These are phyloP conservation scores for Talaromyces piceae DNA, from an alignment of 2,329 filamentous ascomycete species.

Conservation along the genomic window DNA sequence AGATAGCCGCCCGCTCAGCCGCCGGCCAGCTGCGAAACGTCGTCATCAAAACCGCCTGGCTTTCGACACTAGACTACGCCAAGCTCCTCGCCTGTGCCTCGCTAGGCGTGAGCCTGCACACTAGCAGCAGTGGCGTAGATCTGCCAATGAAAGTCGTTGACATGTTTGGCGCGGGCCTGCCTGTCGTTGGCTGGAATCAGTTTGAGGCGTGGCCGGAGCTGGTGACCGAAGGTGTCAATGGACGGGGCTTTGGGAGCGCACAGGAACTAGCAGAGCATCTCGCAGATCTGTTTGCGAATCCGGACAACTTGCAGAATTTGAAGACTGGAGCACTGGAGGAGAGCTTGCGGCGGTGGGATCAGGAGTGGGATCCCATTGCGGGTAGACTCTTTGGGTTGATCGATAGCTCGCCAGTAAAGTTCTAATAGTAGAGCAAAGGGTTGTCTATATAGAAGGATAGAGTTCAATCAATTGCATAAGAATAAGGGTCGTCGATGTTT, in stretches of 20 bases:
- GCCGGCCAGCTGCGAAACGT: conserved; percentile 61
- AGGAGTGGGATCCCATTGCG: conserved; percentile 83
- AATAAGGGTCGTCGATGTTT: not conserved
- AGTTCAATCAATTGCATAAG: too few species aligned
- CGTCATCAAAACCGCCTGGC: conserved; percentile 72
- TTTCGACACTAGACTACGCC: conserved; percentile 78
- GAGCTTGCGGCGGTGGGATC: conserved; percentile 73
- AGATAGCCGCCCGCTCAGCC: conserved; percentile 55
- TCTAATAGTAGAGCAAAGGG: too few species aligned
- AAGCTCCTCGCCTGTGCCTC: conserved; percentile 75
- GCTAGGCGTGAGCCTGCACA: conserved; percentile 85
- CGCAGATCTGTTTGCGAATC: conserved; percentile 54
- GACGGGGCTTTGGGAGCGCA: conserved; percentile 70
- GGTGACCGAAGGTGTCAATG: conserved; percentile 81
- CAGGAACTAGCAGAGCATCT: conserved; percentile 59
- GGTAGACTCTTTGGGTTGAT: conserved; percentile 58
- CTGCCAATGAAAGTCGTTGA: conserved; percentile 99
- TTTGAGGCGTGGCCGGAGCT: conserved; percentile 88
- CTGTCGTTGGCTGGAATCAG: conserved; percentile 75
- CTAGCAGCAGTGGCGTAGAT: conserved; percentile 88
- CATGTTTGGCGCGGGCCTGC: conserved; percentile 93
- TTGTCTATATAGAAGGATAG: too few species aligned
- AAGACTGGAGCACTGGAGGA: conserved; percentile 66
- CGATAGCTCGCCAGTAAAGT: not conserved
- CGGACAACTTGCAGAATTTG: conserved; percentile 51